These are phyloP conservation scores for Coelastrella sp. DNA, from an alignment of 139 green algal genomes.

Conservation along the genomic window DNA sequence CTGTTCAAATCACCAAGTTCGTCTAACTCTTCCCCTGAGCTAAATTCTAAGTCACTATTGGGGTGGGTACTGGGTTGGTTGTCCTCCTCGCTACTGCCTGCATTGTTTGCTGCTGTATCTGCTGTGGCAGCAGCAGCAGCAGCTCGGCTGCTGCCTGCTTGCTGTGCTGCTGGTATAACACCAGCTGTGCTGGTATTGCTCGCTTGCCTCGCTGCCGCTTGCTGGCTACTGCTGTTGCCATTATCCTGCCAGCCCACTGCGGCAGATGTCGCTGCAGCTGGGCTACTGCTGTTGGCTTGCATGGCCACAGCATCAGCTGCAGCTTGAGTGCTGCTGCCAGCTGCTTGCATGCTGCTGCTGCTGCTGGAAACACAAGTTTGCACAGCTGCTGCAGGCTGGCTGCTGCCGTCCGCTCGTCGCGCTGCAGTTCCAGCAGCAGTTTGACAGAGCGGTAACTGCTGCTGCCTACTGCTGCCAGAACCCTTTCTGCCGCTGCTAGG, in stretches of 20 bases:
- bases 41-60: neutral
- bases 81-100: neutral
- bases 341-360: neutral
- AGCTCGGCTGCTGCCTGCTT: too few species aligned
- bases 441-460: neutral
- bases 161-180: too few species aligned
- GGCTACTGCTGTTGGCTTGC: neutral
- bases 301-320: neutral
- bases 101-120: neutral
- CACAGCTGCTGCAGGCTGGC: too few species aligned
- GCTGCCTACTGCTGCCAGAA: neutral
- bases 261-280: neutral
- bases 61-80: neutral
- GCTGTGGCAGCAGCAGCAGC: neutral
- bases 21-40: conserved; percentile 35
- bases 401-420: too few species aligned
- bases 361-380: too few species aligned
- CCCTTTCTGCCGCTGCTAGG: conserved; percentile 1
- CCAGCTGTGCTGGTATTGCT: too few species aligned
- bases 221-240: neutral
- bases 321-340: neutral
- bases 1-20: conserved; percentile 31
- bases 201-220: too few species aligned
- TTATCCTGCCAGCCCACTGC: neutral
- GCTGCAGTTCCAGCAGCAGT: too few species aligned